Base-by-base conservation (phyloP, 192 early-diverging fungal genomes). In the Coemansia sp. region DNA sequence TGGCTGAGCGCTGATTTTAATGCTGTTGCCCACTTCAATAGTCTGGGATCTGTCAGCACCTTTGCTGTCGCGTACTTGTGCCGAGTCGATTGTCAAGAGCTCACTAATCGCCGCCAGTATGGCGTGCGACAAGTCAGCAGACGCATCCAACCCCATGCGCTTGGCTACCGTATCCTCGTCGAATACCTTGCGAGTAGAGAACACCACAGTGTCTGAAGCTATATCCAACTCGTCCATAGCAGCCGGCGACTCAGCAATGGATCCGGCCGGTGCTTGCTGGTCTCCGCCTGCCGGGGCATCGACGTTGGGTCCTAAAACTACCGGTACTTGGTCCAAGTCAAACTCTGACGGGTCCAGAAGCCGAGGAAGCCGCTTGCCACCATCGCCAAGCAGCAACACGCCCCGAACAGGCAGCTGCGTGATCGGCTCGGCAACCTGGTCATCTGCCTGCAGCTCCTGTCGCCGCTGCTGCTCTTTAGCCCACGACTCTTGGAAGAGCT, bases 331-430 rank as follows among this genome's bases (percentile, higher is more conserved):
- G 53, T 72, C 65, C 49, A 73, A 38, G n/a, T 70, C 71, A 66
- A 82, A 74, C 27, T 74, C 69, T 0, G 75, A 78, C n/a, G 71
- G 74, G 59, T 78, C 72, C 19, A 72, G 52, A 8, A 83, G 52
- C n/a, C 66, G 60, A 11, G 72, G 56, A 38, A 69, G 65, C 25
- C 69, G 37, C 51, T 67, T 71, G 38, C 72, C 63, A n/a, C 27
- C 60, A 17, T 73, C 72, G 38, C 69, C 76, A 12, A 78, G 60
- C 38, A 76, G n/a, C 12, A 83, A 65, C 21, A 78, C 60, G 6
- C 75, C 75, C 15, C 66, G 67, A n/a, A 78, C 69, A 2, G 81
- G 75, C 52, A 78, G 29, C 50, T 78, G 65, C 0, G 69, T 67
- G 11, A 83, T 74, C 0, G 75, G 72, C 9, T 17, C 35, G 1